Evolutionary conservation across 495 filamentous ascomycete genomes (phyloP), one percentile per base, ranked within the genome.

Genomic region (Neurospora sp.): DNA sequence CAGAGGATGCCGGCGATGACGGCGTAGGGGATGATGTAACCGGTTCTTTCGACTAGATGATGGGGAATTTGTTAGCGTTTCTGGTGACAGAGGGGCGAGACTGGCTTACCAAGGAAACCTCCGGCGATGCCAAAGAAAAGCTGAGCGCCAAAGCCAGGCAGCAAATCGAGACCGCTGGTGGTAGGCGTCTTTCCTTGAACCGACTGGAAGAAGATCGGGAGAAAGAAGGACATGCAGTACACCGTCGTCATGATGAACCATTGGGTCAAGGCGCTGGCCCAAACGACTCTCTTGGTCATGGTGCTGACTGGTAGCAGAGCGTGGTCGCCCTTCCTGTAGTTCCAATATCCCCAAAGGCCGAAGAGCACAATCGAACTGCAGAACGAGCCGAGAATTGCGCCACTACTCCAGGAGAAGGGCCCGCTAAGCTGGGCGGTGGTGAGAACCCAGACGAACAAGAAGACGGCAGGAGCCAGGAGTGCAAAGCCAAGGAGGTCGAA

Each of bases 371-470:
- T 88, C 66, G 88, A 89, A 11, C 91, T 77, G 16, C 90, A 83
- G 40, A 94, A 86, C 0, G 94, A 83, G 1, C 85, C 89, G 70
- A 94, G 89, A 76, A 93, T 88, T 23, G 87, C 87, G 38, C 82
- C 85, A 62, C 85, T 85, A 39, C 74, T 79, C 93, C 92, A 95
- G 0, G 81, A 73, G 74, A 93, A 91, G 40, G 82, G 86, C 0
- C 93, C 93, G 42, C 92, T 92, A 91, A 92, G 95, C 76, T 94
- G 91, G 11, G 95, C 82, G 0, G 93, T 93, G 0, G 96, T 82
- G 38, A 96, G 76, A 9, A 94, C 80, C 73, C 88, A 90, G 69
- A 93, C 82, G 27, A 66, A 66, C 54, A 66, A 7, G 27, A 66
- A 66, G 11, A 94, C 86, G 7, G 84, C 85, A 1, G 91, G 90